These are phyloP conservation scores for Aspergillus calidoustus DNA, from an alignment of 2,329 filamentous ascomycete species.

Conservation along the genomic window DNA sequence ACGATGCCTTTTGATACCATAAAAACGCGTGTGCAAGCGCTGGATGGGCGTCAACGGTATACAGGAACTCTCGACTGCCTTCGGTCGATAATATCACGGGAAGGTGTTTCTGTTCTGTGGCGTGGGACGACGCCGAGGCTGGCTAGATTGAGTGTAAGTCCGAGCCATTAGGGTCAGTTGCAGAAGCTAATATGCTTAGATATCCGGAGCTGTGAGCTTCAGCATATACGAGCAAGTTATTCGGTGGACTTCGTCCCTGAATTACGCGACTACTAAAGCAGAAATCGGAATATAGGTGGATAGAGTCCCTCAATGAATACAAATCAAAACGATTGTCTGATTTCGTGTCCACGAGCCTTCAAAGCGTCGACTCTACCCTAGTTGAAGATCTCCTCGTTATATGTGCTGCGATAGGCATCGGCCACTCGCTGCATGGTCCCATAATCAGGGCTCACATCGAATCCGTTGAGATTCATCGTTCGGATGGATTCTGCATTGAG, in stretches of 20 bases:
- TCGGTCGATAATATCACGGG: slow-evolving; percentile 42
- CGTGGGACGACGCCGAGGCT: slow-evolving; percentile 58
- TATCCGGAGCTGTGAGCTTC: slow-evolving; percentile 24
- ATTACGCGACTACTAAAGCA: not conserved
- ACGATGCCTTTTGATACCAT: slow-evolving; percentile 52
- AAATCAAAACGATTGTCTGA: too few species aligned
- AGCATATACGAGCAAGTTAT: slow-evolving; percentile 22
- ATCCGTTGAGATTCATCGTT: slow-evolving; percentile 33
- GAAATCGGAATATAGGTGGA: not conserved
- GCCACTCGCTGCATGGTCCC: slow-evolving; percentile 35
- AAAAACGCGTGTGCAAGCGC: slow-evolving; percentile 52
- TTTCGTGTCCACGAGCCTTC: too few species aligned
- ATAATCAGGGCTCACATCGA: slow-evolving; percentile 34
- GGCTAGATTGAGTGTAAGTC: slow-evolving; percentile 22
- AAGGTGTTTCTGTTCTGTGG: slow-evolving; percentile 65
- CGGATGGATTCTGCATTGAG: slow-evolving; percentile 33
- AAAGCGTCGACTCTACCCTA: not conserved
- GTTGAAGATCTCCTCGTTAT: slow-evolving; percentile 25
- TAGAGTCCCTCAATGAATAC: too few species aligned
- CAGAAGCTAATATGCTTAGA: slow-evolving; percentile 6
- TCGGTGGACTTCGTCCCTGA: slow-evolving; percentile 14
- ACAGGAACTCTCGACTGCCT: slow-evolving; percentile 35
- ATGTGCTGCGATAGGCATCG: slow-evolving; percentile 29
- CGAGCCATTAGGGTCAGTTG: not conserved
- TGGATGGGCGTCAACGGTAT: slow-evolving; percentile 57